Percentiles rank a stretch among this genome's conserved stretches.
Conservation (phyloP, 75 land plant genomes). For the Azolla pinnata region DNA sequence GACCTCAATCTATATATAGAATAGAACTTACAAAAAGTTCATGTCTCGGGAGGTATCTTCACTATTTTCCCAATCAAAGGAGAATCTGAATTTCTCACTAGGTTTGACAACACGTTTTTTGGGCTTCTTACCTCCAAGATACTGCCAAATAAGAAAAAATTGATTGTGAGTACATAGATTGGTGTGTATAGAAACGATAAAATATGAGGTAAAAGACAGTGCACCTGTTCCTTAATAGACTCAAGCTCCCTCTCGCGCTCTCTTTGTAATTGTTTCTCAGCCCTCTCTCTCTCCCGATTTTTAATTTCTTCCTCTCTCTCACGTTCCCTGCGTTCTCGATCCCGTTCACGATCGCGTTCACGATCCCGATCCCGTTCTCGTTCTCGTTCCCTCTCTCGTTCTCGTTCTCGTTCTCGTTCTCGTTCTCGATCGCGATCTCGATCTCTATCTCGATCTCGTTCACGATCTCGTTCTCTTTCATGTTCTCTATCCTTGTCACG, state of each 20-base stretch:
- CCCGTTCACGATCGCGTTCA: slow-evolving; percentile 39
- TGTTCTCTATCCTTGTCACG: slow-evolving; percentile 18
- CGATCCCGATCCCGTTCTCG: slow-evolving; percentile 59
- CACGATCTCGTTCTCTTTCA: slow-evolving; percentile 34
- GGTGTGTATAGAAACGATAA: not conserved
- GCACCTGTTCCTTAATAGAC: slow-evolving; percentile 79
- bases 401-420: slow-evolving; percentile 19
- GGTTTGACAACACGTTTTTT: slow-evolving; percentile 98
- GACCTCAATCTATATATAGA: too few species aligned
- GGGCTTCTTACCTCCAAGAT: slow-evolving; percentile 86
- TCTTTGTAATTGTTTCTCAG: slow-evolving; percentile 62
- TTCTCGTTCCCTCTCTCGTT: slow-evolving; percentile 33
- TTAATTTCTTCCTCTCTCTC: slow-evolving; percentile 59
- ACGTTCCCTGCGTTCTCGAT: slow-evolving; percentile 35
- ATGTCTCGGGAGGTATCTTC: slow-evolving; percentile 99
- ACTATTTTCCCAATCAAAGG: slow-evolving; percentile 99
- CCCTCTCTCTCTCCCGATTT: slow-evolving; percentile 48
- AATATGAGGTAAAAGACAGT: not conserved
- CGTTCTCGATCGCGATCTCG: slow-evolving; percentile 40
- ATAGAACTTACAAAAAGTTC: slow-evolving; percentile 58
- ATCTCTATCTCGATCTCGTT: slow-evolving; percentile 54
- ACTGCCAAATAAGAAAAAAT: slow-evolving; percentile 26
- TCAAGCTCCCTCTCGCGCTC: slow-evolving; percentile 86
- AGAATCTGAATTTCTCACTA: slow-evolving; percentile 94
- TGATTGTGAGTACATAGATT: too few species aligned